phyloP scores from a whole-genome alignment of 2,329 filamentous ascomycete species.

The Alternaria metachromatica region DNA sequence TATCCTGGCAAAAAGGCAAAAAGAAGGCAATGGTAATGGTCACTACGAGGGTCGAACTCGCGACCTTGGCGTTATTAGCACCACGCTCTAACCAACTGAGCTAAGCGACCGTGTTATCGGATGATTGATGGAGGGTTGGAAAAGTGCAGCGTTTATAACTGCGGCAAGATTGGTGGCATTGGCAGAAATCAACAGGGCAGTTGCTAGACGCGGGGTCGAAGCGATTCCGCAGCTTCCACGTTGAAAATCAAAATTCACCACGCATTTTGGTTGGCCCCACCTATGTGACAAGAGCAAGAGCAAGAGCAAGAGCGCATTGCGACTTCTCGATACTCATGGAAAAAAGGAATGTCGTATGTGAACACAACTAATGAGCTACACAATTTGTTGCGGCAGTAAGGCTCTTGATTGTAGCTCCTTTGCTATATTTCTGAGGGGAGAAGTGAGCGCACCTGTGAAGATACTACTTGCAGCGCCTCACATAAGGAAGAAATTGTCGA shows the following conservation, averaged over 20 bases:
- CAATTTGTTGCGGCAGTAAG: neutral
- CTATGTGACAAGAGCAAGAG: too few species aligned
- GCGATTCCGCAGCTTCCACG: neutral
- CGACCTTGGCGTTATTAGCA: slow-evolving; percentile 32
- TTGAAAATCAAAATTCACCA: neutral
- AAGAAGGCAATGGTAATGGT: slow-evolving; percentile 6
- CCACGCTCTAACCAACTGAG: slow-evolving; percentile 34
- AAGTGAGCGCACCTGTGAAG: too few species aligned
- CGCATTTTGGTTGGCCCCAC: too few species aligned
- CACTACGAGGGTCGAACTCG: slow-evolving; percentile 33
- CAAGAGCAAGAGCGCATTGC: neutral
- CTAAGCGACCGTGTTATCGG: slow-evolving; percentile 24
- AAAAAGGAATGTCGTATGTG: neutral
- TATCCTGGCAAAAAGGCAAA: neutral
- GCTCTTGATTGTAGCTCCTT: too few species aligned
- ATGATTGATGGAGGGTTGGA: neutral
- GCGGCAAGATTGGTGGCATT: too few species aligned
- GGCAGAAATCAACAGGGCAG: too few species aligned
- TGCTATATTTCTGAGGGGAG: too few species aligned
- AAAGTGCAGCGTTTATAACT: too few species aligned
- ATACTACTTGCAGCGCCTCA: neutral
- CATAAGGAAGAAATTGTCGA: neutral
- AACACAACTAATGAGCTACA: neutral
- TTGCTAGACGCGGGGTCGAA: neutral
- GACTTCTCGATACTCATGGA: neutral